These are phyloP conservation scores for Hymenoscyphus linearis DNA, from an alignment of 2,329 filamentous ascomycete genomes.

Conservation along the genomic window DNA sequence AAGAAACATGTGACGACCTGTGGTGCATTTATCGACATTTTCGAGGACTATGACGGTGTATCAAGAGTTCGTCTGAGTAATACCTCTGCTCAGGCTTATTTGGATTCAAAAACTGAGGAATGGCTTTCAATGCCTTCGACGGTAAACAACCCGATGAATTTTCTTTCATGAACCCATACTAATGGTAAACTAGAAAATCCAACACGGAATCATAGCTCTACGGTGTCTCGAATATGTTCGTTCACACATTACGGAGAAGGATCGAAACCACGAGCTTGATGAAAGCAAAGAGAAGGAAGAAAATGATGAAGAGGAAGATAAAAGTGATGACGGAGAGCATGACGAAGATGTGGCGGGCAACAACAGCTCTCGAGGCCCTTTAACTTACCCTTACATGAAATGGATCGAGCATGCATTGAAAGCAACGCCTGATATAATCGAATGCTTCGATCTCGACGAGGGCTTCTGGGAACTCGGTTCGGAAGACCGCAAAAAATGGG, in stretches of 20 bases:
- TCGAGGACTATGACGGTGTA: neutral
- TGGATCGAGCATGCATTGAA: constrained; percentile 3
- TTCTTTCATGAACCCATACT: neutral
- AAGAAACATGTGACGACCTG: neutral
- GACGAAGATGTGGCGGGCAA: neutral
- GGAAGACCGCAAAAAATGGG: neutral
- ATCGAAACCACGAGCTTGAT: neutral
- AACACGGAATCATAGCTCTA: constrained; percentile 2
- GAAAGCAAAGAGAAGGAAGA: neutral
- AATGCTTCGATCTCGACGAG: constrained; percentile 2
- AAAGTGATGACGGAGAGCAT: neutral
- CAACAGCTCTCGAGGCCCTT: neutral
- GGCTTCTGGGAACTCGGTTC: neutral
- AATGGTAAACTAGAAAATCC: neutral
- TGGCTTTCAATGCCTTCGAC: constrained; percentile 2
- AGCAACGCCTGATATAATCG: constrained; percentile 5
- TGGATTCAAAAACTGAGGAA: neutral
- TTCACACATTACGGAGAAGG: neutral
- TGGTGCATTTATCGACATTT: constrained; percentile 1
- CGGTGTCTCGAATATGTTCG: constrained; percentile 4
- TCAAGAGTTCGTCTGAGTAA: constrained; percentile 1
- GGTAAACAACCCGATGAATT: neutral
- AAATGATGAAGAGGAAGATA: neutral
- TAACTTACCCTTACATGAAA: constrained; percentile 1
- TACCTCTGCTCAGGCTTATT: neutral